A percentile compares a stretch with the other conserved stretches of the same genome.
phyloP scores from a whole-genome alignment of 371 early-diverging fungal genomes.

The Mortierella sp. region DNA sequence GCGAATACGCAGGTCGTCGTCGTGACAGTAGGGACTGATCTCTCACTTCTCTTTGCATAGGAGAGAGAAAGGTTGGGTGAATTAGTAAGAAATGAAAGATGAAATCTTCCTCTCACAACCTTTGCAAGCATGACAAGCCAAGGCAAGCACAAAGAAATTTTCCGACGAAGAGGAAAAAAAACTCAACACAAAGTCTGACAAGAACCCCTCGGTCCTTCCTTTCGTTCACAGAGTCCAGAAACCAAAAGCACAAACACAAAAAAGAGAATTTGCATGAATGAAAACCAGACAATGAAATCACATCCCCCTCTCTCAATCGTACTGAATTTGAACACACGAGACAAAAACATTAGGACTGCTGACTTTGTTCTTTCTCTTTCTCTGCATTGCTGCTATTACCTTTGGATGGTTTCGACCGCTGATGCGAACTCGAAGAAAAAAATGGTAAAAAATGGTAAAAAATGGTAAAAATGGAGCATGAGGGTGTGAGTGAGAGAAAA shows the following conservation, averaged over 20 bases:
- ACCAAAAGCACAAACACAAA: background rate
- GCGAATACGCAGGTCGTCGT: constrained; percentile 34
- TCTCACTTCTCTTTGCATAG: background rate
- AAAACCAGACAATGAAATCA: constrained; percentile 12
- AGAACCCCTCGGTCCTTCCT: background rate
- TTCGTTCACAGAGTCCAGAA: constrained; percentile 15
- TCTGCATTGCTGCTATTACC: constrained; percentile 2
- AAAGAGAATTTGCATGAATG: constrained; percentile 7
- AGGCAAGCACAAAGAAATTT: background rate
- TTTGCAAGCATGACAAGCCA: background rate
- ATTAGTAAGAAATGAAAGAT: background rate
- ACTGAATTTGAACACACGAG: constrained; percentile 1
- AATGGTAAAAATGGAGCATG: no score
- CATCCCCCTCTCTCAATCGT: constrained; percentile 1
- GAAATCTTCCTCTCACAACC: background rate
- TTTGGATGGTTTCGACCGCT: constrained; percentile 16
- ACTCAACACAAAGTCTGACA: background rate
- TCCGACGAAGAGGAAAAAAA: background rate
- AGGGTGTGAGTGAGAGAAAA: background rate
- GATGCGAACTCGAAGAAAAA: constrained; percentile 10
- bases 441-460: constrained; percentile 12
- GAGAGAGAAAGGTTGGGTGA: background rate
- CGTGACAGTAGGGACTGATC: constrained; percentile 42
- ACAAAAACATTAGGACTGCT: constrained; percentile 17
- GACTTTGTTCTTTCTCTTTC: constrained; percentile 16